A percentile compares a stretch with the other conserved stretches of the same genome.
Evolutionary conservation across 1,139 yeast genomes (phyloP).

Genomic region (Arxiozyma telluris): DNA sequence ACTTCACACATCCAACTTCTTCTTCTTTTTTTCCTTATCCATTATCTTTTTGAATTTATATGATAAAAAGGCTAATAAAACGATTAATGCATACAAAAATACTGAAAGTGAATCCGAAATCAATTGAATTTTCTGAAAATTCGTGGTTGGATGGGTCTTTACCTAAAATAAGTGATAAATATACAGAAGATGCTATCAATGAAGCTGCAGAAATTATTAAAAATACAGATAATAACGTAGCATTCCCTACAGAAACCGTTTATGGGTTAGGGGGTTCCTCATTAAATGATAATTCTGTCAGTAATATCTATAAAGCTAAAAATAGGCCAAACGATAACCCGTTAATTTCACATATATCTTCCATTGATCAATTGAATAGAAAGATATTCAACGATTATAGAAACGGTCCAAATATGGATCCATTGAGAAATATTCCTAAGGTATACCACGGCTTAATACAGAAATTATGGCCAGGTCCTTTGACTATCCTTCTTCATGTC

Average conservation of each 20-base stretch:
- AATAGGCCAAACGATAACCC: conserved; percentile 96
- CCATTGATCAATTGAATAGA: conserved; percentile 59
- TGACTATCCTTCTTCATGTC: conserved; percentile 75
- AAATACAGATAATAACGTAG: conserved; percentile 54
- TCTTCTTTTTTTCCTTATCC: background rate
- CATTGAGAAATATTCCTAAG: conserved; percentile 45
- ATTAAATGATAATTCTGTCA: conserved; percentile 61
- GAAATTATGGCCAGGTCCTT: conserved; percentile 92
- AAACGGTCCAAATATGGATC: conserved; percentile 16
- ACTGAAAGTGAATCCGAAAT: conserved; percentile 38
- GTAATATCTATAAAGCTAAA: conserved; percentile 73
- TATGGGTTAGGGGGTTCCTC: conserved; percentile 93
- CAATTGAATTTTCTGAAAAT: conserved; percentile 34
- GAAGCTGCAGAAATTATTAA: conserved; percentile 52
- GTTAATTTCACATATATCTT: conserved; percentile 78
- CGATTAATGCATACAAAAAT: conserved; percentile 32
- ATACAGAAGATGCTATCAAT: conserved; percentile 41
- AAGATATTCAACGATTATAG: conserved; percentile 30
- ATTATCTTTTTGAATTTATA: background rate
- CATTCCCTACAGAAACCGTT: conserved; percentile 95
- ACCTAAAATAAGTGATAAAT: conserved; percentile 43
- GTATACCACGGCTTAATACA: conserved; percentile 55
- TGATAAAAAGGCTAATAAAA: background rate
- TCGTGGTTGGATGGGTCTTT: conserved; percentile 29
- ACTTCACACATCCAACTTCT: background rate